These are phyloP conservation scores for Globisporangium alternatum DNA, from an alignment of 352 stramenopile genomes.

Conservation along the genomic window DNA sequence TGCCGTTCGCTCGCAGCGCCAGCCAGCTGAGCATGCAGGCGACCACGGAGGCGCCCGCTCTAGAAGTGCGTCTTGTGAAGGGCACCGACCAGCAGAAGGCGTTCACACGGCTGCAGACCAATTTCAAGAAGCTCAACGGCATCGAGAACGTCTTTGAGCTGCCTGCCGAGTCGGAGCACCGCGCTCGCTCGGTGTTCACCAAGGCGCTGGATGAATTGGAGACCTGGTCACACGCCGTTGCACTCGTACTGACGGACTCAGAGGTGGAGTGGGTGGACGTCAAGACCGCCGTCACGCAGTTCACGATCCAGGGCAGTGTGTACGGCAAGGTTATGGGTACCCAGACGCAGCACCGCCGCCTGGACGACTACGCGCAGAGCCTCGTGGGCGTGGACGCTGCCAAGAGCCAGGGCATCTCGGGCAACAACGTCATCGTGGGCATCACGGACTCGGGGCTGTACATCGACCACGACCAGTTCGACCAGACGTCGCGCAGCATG, in stretches of 20 bases:
- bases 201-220: constrained; percentile 47
- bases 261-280: constrained; percentile 70
- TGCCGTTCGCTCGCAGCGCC: constrained; percentile 60
- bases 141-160: constrained; percentile 61
- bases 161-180: constrained; percentile 14
- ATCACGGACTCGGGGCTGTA: constrained; percentile 83
- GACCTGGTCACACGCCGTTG: constrained; percentile 59
- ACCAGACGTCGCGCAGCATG: constrained; percentile 56
- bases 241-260: constrained; percentile 38
- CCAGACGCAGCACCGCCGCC: constrained; percentile 25
- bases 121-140: constrained; percentile 39
- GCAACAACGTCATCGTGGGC: constrained; percentile 71
- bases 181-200: constrained; percentile 45
- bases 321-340: constrained; percentile 15
- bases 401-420: constrained; percentile 55
- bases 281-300: constrained; percentile 31
- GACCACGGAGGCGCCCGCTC: constrained; percentile 32
- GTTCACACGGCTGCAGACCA: constrained; percentile 33
- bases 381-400: constrained; percentile 67
- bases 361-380: constrained; percentile 59
- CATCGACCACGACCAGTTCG: constrained; percentile 81
- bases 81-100: constrained; percentile 28
- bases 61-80: constrained; percentile 65
- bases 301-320: constrained; percentile 25
- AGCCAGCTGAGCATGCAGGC: constrained; percentile 33